Conservation (phyloP, 345 rosid genomes). For the Murraya koenigii region DNA sequence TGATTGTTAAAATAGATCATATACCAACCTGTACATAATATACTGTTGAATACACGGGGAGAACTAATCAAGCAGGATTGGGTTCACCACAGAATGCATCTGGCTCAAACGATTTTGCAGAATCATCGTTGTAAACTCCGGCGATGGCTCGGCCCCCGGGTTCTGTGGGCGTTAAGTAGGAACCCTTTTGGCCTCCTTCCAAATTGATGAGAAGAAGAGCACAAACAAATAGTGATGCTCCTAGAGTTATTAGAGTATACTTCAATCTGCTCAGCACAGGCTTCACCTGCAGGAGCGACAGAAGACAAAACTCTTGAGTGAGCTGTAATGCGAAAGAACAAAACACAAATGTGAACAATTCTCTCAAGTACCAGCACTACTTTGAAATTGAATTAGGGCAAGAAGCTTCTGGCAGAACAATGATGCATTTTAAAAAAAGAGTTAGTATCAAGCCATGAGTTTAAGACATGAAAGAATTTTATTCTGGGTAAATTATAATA, state of each 20-base stretch:
- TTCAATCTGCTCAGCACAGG: conserved; percentile 77
- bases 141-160: conserved; percentile 54
- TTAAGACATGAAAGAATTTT: neutral
- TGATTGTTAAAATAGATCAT: neutral
- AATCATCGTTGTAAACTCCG: conserved; percentile 71
- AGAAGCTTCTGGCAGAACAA: neutral
- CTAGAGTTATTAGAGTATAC: conserved; percentile 71
- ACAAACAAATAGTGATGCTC: conserved; percentile 46
- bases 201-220: conserved; percentile 50
- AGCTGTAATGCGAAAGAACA: neutral
- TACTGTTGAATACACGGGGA: neutral
- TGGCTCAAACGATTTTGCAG: conserved; percentile 81
- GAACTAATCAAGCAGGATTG: conserved; percentile 18
- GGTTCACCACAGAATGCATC: conserved; percentile 89
- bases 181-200: conserved; percentile 36
- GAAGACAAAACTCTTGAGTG: neutral
- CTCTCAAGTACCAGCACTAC: neutral
- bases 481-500: neutral
- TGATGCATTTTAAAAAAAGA: neutral
- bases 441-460: neutral
- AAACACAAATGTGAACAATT: neutral
- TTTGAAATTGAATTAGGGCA: neutral
- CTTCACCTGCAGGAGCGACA: conserved; percentile 54
- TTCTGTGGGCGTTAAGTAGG: conserved; percentile 27
- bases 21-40: conserved; percentile 6